phyloP scores from a whole-genome alignment of 208 protist genomes.

The Spongospora subterranea region DNA sequence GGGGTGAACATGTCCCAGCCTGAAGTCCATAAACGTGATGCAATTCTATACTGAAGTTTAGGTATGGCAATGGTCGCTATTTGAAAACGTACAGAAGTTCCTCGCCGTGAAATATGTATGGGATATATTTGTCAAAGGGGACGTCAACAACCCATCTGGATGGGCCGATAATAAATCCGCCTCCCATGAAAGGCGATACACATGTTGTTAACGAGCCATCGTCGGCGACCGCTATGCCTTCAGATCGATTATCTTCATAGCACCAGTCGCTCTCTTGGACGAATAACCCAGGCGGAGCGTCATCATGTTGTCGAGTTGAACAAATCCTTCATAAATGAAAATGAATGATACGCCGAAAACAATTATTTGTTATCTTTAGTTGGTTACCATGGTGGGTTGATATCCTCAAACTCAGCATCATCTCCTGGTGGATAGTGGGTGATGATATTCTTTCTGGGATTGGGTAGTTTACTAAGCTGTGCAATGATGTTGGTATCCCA shows the following conservation, averaged over 20 bases:
- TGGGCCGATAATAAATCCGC: not conserved
- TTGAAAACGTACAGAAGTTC: constrained; percentile 32
- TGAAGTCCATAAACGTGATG: constrained; percentile 27
- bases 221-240: not conserved
- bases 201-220: constrained; percentile 44
- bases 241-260: not conserved
- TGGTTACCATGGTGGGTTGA: constrained; percentile 32
- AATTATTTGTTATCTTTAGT: not conserved
- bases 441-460: constrained; percentile 4
- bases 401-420: constrained; percentile 7
- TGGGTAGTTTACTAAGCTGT: not conserved
- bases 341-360: not conserved
- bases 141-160: not conserved
- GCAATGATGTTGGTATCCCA: not conserved
- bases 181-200: constrained; percentile 53
- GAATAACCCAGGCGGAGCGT: constrained; percentile 1
- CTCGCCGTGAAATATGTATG: constrained; percentile 50
- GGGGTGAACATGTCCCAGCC: constrained; percentile 55
- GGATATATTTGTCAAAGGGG: constrained; percentile 24
- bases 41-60: not conserved
- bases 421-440: constrained; percentile 47
- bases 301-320: not conserved
- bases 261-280: constrained; percentile 53
- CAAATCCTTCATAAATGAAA: constrained; percentile 30
- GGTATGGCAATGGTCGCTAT: not conserved